phyloP scores from a whole-genome alignment of 768 basidiomycete species.

The Boletus vinaceobasis region DNA sequence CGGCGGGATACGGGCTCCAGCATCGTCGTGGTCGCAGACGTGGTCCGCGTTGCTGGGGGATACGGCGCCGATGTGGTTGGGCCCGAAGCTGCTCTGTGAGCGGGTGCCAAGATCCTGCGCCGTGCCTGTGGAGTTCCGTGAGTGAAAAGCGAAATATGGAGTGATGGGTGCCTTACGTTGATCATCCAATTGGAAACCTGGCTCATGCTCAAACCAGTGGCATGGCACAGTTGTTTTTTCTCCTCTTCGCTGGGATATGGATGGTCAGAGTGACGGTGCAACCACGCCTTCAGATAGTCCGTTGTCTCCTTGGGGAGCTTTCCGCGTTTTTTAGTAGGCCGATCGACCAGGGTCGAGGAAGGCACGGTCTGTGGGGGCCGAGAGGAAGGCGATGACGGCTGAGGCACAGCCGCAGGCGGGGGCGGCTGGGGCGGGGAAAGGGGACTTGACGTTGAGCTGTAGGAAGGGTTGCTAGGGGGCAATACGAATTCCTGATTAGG shows the following conservation, averaged over 20 bases:
- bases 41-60: constrained; percentile 41
- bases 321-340: constrained; percentile 77
- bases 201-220: constrained; percentile 83
- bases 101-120: constrained; percentile 79
- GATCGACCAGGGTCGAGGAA: constrained; percentile 63
- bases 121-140: constrained; percentile 53
- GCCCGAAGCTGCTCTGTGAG: constrained; percentile 69
- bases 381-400: constrained; percentile 42
- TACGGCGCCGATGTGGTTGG: constrained; percentile 79
- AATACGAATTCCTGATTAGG: constrained; percentile 57
- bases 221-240: constrained; percentile 85
- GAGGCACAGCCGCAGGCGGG: constrained; percentile 31
- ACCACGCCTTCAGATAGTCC: constrained; percentile 85
- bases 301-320: constrained; percentile 90
- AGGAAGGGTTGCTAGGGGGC: constrained; percentile 25
- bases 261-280: constrained; percentile 84
- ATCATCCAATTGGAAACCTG: constrained; percentile 96
- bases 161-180: constrained; percentile 50
- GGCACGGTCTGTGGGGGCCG: constrained; percentile 53
- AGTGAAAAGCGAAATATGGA: constrained; percentile 7
- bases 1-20: constrained; percentile 49
- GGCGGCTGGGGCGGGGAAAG: constrained; percentile 42
- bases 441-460: constrained; percentile 32
- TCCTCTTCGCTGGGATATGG: constrained; percentile 89
- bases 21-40: constrained; percentile 20